phyloP scores from a whole-genome alignment of 805 yeast species.

The Candida tammaniensis region DNA sequence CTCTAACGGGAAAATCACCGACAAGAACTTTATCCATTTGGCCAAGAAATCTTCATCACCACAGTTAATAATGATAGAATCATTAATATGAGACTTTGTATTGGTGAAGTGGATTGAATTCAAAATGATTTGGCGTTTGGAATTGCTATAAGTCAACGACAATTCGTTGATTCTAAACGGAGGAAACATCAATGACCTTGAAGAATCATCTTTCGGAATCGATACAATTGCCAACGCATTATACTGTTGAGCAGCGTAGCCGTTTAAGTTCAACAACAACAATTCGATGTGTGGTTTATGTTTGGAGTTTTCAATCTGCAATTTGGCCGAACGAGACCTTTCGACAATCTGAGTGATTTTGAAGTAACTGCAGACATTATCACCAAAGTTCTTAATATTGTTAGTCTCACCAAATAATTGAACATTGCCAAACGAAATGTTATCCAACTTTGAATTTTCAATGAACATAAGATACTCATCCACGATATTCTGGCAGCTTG shows the following conservation, averaged over 20 bases:
- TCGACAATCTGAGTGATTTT: constrained; percentile 34
- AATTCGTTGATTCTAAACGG: constrained; percentile 32
- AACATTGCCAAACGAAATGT: constrained; percentile 35
- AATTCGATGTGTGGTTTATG: constrained; percentile 24
- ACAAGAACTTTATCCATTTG: constrained; percentile 31
- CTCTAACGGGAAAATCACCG: constrained; percentile 31
- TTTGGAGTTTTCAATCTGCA: constrained; percentile 16
- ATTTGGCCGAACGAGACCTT: constrained; percentile 23
- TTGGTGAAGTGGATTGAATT: constrained; percentile 18
- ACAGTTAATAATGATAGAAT: constrained; percentile 14
- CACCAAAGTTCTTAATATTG: constrained; percentile 9
- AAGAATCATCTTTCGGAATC: constrained; percentile 15
- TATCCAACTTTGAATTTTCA: constrained; percentile 21
- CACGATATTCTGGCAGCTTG: constrained; percentile 17
- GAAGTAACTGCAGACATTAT: constrained; percentile 37
- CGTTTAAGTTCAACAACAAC: constrained; percentile 31
- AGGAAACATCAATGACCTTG: constrained; percentile 37
- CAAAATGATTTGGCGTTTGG: constrained; percentile 13
- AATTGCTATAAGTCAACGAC: constrained; percentile 12
- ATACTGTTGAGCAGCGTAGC: constrained; percentile 15
- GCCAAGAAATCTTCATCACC: constrained; percentile 17
- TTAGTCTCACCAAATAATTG: constrained; percentile 22
- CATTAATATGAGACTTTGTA: constrained; percentile 10
- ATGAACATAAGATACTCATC: constrained; percentile 8
- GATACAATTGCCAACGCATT: constrained; percentile 36